Evolutionary conservation across 257 asterid genomes (phyloP).

Genomic region (Orobanche coerulescens): DNA sequence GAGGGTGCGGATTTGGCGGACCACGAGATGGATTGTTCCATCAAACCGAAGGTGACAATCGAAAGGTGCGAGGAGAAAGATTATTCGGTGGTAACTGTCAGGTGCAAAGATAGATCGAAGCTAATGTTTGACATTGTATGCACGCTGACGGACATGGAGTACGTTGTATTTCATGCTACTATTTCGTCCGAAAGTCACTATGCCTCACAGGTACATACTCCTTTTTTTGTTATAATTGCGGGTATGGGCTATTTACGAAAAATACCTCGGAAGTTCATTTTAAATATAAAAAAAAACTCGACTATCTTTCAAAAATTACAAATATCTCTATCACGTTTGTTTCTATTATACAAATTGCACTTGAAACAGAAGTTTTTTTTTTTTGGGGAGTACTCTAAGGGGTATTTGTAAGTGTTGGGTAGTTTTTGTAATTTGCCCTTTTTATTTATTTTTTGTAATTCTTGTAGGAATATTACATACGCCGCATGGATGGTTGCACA

Average conservation of each 20-base stretch:
- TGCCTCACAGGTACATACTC: slow-evolving; percentile 66
- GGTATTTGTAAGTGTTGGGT: not conserved
- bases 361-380: too few relatives aligned
- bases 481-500: slow-evolving; percentile 79
- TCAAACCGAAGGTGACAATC: slow-evolving; percentile 52
- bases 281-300: not conserved
- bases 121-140: slow-evolving; percentile 97
- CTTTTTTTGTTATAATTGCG: not conserved
- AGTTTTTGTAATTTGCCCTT: not conserved
- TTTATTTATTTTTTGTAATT: not conserved
- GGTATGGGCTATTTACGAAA: too few relatives aligned
- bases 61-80: slow-evolving; percentile 83
- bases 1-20: slow-evolving; percentile 37
- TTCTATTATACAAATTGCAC: too few relatives aligned
- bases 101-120: slow-evolving; percentile 84
- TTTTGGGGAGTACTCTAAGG: too few relatives aligned
- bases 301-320: too few relatives aligned
- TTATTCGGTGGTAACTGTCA: slow-evolving; percentile 76
- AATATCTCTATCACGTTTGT: too few relatives aligned
- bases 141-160: slow-evolving; percentile 93
- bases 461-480: slow-evolving; percentile 72
- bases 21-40: slow-evolving; percentile 27
- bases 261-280: not conserved
- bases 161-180: slow-evolving; percentile 83
- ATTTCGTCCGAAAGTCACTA: slow-evolving; percentile 77